Conservation (phyloP, 371 early-diverging fungal genomes). For the Mycotypha africana region DNA sequence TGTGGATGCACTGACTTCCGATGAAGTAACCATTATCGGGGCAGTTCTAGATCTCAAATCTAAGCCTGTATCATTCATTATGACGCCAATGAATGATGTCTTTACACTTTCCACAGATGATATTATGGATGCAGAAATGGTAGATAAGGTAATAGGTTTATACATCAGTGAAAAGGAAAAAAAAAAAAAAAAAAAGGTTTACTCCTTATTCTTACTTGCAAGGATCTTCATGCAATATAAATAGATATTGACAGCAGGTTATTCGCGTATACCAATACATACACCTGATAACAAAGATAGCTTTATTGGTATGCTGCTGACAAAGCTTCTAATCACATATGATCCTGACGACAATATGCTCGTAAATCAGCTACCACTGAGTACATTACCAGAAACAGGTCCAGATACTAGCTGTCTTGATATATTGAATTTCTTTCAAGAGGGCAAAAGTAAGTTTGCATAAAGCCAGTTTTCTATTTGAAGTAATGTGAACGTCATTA, state of each 20-base stretch:
- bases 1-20: slow-evolving; percentile 77
- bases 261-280: slow-evolving; percentile 89
- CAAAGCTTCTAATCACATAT: slow-evolving; percentile 79
- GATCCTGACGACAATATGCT: slow-evolving; percentile 82
- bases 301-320: slow-evolving; percentile 85
- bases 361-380: slow-evolving; percentile 62
- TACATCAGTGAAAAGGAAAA: neutral
- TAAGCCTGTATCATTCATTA: slow-evolving; percentile 75
- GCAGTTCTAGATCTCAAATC: slow-evolving; percentile 88
- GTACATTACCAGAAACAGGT: slow-evolving; percentile 68
- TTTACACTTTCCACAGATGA: slow-evolving; percentile 73
- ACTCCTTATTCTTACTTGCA: neutral
- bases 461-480: no score
- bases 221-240: no score
- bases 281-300: slow-evolving; percentile 52
- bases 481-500: no score
- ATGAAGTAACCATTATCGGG: slow-evolving; percentile 90
- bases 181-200: neutral
- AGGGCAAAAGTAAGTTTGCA: slow-evolving; percentile 68
- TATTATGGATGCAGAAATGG: slow-evolving; percentile 57
- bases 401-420: slow-evolving; percentile 78
- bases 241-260: slow-evolving; percentile 76
- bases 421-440: slow-evolving; percentile 91
- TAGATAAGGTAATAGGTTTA: slow-evolving; percentile 44
- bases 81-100: slow-evolving; percentile 85